phyloP scores from a whole-genome alignment of 164 flowering plant species.

The Nymphaea thermarum region DNA sequence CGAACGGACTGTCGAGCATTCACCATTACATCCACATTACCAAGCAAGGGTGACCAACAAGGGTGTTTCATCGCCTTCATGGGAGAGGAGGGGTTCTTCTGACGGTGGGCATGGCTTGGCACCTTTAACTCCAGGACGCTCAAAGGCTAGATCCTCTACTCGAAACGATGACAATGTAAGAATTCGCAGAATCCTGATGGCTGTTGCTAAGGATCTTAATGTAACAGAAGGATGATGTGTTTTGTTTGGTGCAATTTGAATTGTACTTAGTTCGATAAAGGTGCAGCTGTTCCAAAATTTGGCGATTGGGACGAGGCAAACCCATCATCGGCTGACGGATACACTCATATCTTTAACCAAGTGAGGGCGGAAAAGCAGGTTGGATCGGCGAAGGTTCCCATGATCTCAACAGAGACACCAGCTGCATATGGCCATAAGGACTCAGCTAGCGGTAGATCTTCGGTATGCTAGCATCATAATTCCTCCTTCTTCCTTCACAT shows the following conservation, averaged over 20 bases:
- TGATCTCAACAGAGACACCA: slow-evolving; percentile 10
- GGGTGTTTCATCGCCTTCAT: slow-evolving; percentile 12
- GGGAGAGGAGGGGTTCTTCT: slow-evolving; percentile 9
- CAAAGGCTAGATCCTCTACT: slow-evolving; percentile 12
- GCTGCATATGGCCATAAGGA: slow-evolving; percentile 5
- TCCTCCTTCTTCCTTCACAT: no score
- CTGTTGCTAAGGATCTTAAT: neutral
- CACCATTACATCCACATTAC: slow-evolving; percentile 15
- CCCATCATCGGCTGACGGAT: slow-evolving; percentile 67
- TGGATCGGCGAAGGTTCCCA: slow-evolving; percentile 20
- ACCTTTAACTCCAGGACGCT: slow-evolving; percentile 12
- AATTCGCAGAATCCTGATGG: neutral
- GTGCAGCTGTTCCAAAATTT: slow-evolving; percentile 68
- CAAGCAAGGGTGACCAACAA: slow-evolving; percentile 2
- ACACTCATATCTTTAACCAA: slow-evolving; percentile 53
- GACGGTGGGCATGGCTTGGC: slow-evolving; percentile 13
- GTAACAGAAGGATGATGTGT: neutral
- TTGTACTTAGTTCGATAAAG: slow-evolving; percentile 35
- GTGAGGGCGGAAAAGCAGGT: slow-evolving; percentile 52
- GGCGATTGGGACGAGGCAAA: slow-evolving; percentile 75
- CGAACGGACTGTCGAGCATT: slow-evolving; percentile 20
- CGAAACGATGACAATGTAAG: slow-evolving; percentile 21
- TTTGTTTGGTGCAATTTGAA: neutral
- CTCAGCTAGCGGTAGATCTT: slow-evolving; percentile 4
- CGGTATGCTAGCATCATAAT: slow-evolving; percentile 13